A percentile compares a stretch with the other conserved stretches of the same genome.
phyloP scores from a whole-genome alignment of 1,284 basidiomycete species.

The Salmacisia buchloeana region DNA sequence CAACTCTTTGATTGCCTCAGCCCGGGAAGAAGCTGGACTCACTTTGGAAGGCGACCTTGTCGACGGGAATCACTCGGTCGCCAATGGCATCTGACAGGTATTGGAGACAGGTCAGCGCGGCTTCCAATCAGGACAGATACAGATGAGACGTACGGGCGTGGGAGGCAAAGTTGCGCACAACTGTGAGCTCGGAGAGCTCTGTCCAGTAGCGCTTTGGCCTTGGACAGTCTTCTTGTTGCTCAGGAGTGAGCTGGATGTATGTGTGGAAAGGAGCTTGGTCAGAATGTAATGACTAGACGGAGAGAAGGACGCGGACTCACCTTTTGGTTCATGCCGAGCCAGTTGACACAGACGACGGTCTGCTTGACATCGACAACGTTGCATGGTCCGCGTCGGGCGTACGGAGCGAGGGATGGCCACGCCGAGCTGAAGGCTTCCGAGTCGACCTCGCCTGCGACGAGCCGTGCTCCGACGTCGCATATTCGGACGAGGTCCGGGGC shows the following conservation, averaged over 20 bases:
- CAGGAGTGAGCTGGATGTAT: slow-evolving; percentile 17
- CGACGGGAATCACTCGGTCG: slow-evolving; percentile 8
- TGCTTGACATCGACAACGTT: slow-evolving; percentile 66
- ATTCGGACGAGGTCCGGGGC: slow-evolving; percentile 17
- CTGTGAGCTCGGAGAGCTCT: slow-evolving; percentile 23
- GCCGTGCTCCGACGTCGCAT: slow-evolving; percentile 21
- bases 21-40: slow-evolving; percentile 13
- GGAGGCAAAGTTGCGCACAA: slow-evolving; percentile 26
- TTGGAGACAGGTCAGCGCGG: no score
- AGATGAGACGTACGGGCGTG: slow-evolving; percentile 11
- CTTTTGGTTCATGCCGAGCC: slow-evolving; percentile 81
- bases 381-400: slow-evolving; percentile 25
- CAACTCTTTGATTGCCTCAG: background rate
- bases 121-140: no score
- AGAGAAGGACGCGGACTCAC: slow-evolving; percentile 12
- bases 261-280: no score
- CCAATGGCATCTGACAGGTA: slow-evolving; percentile 44
- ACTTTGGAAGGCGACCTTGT: slow-evolving; percentile 47
- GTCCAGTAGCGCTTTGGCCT: slow-evolving; percentile 26
- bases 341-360: slow-evolving; percentile 72
- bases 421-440: slow-evolving; percentile 10
- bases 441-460: slow-evolving; percentile 20
- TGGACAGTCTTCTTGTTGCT: slow-evolving; percentile 23
- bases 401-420: slow-evolving; percentile 48
- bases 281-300: background rate